A percentile compares a stretch with the other conserved stretches of the same genome.
Evolutionary conservation across 257 asterid species (phyloP).

Genomic region (Nicotiana noctiflora): DNA sequence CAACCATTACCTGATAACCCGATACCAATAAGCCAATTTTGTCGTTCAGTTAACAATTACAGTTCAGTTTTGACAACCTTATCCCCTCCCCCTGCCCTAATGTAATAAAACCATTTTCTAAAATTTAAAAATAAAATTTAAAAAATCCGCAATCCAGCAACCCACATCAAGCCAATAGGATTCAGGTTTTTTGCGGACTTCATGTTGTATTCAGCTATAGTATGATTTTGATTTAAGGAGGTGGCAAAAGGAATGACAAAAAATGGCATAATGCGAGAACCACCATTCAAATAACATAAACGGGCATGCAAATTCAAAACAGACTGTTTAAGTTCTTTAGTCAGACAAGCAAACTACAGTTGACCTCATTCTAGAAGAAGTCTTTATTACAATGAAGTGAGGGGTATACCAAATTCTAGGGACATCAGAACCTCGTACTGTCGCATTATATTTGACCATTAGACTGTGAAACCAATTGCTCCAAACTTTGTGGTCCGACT

Average conservation of each 20-base stretch:
- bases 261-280: neutral
- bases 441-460: constrained; percentile 54
- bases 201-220: neutral
- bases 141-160: no score
- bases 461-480: constrained; percentile 57
- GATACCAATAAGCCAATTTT: no score
- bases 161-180: neutral
- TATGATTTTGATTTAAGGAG: neutral
- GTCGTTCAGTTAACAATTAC: no score
- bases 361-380: neutral
- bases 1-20: no score
- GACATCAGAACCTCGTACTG: constrained; percentile 49
- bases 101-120: no score
- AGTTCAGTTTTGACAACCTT: no score
- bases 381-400: neutral
- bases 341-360: neutral
- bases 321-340: neutral
- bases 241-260: neutral
- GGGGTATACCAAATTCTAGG: constrained; percentile 1
- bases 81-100: no score
- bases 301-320: neutral
- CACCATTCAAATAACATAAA: neutral
- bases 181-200: neutral
- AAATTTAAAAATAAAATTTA: no score
- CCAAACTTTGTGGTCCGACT: constrained; percentile 62